Evolutionary conservation across 495 filamentous ascomycete genomes (phyloP), one percentile per base, ranked within the genome.

Genomic region (Thermothielavioides terrestris): DNA sequence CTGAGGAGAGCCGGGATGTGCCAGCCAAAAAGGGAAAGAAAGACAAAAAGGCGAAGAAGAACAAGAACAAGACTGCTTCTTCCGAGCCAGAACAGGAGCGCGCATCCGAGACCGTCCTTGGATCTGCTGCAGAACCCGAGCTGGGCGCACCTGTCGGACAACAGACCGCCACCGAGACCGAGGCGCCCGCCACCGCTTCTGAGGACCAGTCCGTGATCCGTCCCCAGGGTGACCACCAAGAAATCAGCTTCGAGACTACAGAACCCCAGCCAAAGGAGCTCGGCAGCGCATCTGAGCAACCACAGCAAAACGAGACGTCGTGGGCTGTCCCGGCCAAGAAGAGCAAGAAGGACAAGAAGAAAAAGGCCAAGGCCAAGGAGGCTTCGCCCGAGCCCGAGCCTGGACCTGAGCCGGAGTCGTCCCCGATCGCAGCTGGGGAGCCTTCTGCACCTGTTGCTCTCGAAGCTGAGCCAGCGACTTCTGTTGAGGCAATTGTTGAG

Each of bases 21-120:
- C 48, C 52, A 18, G 18, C 41, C 17, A 68, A 63, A 38, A 61
- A 63, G 48, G 45, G 49, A 7, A 68, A 69, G 48, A 64, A 70
- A 41, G 63, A 68, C 51, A 42, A 42, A 15, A 42, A 42, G 10
- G 9, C 10, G 4, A 62, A 68, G 46, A 67, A 67, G 49, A 53
- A 59, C 48, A 55, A 48, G 17, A 30, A 11, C 23, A 42, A 42
- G 6, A 11, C 9, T 17, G 22, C 26, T 20, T 28, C 25, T 5
- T 26, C 40, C 3, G 40, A 42, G 2, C 40, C 26, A 0, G 15
- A 28, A 4, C 42, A 52, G 21, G 44, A 58, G 20, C 1, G 38
- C 6, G 17, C 38, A 36, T 25, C 52, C 21, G 41, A 23, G 15
- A 12, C 18, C 4, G 39, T 31, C 39, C 28, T 42, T 35, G 31